phyloP scores from a whole-genome alignment of 116 monocot species.

The Phalaenopsis hybrid region DNA sequence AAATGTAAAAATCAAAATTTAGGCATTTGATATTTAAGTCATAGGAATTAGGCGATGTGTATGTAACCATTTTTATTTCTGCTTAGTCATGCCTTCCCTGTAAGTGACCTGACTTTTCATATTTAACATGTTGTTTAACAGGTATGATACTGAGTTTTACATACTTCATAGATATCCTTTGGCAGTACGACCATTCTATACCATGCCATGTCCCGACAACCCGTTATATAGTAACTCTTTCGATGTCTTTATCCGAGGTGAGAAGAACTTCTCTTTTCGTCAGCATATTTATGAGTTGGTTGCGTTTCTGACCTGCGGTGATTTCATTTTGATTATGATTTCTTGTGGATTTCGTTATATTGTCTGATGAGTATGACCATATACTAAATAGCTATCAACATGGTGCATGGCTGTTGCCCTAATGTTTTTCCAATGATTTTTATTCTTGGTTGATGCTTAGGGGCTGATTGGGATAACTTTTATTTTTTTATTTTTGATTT shows the following conservation, averaged over 20 bases:
- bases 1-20: no score
- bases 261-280: conserved; percentile 6
- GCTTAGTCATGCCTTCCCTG: conserved; percentile 1
- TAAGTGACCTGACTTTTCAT: background rate
- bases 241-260: conserved; percentile 96
- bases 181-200: conserved; percentile 91
- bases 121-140: conserved; percentile 18
- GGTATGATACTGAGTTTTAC: conserved; percentile 87
- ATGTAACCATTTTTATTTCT: background rate
- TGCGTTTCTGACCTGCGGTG: background rate
- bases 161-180: conserved; percentile 82
- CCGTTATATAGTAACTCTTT: conserved; percentile 82
- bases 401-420: no score
- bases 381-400: no score
- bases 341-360: no score
- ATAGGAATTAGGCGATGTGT: no score
- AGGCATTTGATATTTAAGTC: no score
- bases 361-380: no score
- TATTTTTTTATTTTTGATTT: no score
- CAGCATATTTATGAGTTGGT: background rate
- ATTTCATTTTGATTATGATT: background rate
- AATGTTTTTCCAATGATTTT: no score
- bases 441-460: no score
- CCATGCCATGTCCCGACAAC: conserved; percentile 92
- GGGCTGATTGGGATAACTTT: no score